Conservation (phyloP, 202 grass and related monocot species). For the Thinopyrum obtusiflorum region DNA sequence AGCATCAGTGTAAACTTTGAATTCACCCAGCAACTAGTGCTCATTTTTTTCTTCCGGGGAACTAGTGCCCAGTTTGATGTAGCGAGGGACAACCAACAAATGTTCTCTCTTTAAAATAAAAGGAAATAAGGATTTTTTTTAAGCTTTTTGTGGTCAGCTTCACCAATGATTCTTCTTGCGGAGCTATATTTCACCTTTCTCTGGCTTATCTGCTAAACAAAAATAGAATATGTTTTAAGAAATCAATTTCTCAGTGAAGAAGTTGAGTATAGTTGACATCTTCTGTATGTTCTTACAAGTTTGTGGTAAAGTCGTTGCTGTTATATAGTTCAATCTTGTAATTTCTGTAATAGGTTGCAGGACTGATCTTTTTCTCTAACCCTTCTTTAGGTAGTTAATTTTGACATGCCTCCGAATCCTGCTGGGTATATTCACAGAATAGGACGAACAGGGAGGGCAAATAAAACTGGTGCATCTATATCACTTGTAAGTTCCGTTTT, state of each 20-base stretch:
- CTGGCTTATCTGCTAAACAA: background rate
- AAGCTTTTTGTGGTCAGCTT: background rate
- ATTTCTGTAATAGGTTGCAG: slow-evolving; percentile 22
- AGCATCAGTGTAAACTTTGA: slow-evolving; percentile 13
- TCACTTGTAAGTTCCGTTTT: slow-evolving; percentile 72
- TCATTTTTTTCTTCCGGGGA: background rate
- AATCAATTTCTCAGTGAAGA: background rate
- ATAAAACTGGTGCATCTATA: slow-evolving; percentile 78
- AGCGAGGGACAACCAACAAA: background rate
- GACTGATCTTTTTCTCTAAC: slow-evolving; percentile 28
- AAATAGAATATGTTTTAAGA: background rate
- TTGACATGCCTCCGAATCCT: slow-evolving; percentile 73
- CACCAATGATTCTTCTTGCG: background rate
- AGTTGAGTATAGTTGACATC: background rate
- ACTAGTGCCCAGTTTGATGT: background rate
- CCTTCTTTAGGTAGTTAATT: slow-evolving; percentile 79
- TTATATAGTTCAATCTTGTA: background rate
- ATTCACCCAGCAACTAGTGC: background rate
- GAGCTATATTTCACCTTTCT: background rate
- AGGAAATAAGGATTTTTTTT: background rate
- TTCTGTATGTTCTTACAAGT: background rate
- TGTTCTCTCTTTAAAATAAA: slow-evolving; percentile 21
- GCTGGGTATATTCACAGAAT: slow-evolving; percentile 94
- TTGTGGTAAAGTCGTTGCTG: background rate
- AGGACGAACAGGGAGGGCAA: slow-evolving; percentile 86